Percentiles rank a stretch among this genome's conserved stretches.
These are phyloP conservation scores for Aspergillus niger DNA, from an alignment of 2,329 filamentous ascomycete genomes.

Conservation along the genomic window DNA sequence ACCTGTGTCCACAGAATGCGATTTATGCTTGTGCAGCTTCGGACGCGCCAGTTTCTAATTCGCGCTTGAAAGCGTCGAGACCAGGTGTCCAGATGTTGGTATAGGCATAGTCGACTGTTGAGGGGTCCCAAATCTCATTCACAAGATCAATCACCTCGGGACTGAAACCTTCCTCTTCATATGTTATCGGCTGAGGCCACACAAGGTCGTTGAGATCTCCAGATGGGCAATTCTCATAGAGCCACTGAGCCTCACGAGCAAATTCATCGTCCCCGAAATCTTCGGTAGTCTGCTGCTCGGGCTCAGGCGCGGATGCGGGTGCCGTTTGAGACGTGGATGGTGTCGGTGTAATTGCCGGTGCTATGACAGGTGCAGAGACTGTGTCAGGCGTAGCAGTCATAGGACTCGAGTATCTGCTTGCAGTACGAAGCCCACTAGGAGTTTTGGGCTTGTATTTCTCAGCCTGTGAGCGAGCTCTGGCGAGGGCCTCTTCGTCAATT, in stretches of 20 bases:
- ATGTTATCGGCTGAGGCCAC: constrained; percentile 24
- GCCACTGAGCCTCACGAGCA: constrained; percentile 30
- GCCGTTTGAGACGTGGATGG: neutral
- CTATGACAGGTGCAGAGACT: neutral
- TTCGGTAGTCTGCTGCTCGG: constrained; percentile 6
- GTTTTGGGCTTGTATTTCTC: constrained; percentile 48
- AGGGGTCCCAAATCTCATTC: constrained; percentile 19
- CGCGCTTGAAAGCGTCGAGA: constrained; percentile 21
- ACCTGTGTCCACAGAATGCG: neutral
- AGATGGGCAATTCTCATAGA: constrained; percentile 28
- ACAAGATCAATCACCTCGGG: constrained; percentile 15
- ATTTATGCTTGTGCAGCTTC: neutral
- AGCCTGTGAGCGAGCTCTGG: constrained; percentile 38
- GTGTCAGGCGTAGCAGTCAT: constrained; percentile 20
- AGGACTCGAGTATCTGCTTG: constrained; percentile 32
- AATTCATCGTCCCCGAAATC: constrained; percentile 29
- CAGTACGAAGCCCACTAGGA: constrained; percentile 44
- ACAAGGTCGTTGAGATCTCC: constrained; percentile 26
- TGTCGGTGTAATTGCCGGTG: neutral
- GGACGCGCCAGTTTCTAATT: neutral
- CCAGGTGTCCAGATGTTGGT: constrained; percentile 16
- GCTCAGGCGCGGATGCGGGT: neutral
- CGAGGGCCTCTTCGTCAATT: constrained; percentile 33
- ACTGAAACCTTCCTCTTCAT: constrained; percentile 21
- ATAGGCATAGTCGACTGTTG: constrained; percentile 19